A percentile compares a stretch with the other conserved stretches of the same genome.
Conservation (phyloP, 2,329 filamentous ascomycete species). For the Nectriaceae sp. region DNA sequence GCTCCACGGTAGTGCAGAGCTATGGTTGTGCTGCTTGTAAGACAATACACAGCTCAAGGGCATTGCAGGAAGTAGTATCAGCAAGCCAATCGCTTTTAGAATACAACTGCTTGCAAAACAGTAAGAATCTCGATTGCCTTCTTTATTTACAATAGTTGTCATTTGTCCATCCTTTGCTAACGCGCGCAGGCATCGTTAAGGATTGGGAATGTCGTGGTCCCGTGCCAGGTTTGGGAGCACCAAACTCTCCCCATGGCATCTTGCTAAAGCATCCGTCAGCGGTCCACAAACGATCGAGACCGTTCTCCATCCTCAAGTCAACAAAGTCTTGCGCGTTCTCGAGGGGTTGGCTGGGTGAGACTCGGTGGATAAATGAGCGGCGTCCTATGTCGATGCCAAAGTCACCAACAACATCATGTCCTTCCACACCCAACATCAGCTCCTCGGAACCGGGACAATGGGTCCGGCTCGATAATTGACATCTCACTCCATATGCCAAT, state of each 20-base stretch:
- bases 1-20: neutral
- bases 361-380: neutral
- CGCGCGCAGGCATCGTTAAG: neutral
- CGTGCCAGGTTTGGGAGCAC: neutral
- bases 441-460: neutral
- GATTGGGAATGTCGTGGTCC: neutral
- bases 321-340: neutral
- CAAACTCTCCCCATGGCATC: neutral
- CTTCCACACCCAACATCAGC: neutral
- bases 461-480: neutral
- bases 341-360: neutral
- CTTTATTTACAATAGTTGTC: neutral
- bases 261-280: neutral
- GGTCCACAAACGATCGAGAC: neutral
- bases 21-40: neutral
- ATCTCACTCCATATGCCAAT: neutral
- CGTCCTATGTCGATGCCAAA: neutral
- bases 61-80: neutral
- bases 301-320: neutral
- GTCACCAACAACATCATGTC: neutral
- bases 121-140: neutral
- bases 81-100: neutral
- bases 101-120: neutral
- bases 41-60: neutral
- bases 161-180: neutral